Percentiles rank a stretch among this genome's conserved stretches.
These are phyloP conservation scores for Blastobotrys americana DNA, from an alignment of 805 yeast species.

Conservation along the genomic window DNA sequence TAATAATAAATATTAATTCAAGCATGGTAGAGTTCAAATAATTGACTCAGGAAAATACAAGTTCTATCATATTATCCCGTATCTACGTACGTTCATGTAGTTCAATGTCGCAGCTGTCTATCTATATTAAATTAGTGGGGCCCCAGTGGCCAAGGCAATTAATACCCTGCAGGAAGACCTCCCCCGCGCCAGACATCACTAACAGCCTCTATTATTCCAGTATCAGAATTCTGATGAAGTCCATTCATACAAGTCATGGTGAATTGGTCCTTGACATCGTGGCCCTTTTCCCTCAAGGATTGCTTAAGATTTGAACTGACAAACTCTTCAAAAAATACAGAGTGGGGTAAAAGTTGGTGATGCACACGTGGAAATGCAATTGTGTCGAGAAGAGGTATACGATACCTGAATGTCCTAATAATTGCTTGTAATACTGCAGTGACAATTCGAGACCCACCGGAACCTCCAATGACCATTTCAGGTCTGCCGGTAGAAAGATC, in stretches of 20 bases:
- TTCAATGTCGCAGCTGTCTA: neutral
- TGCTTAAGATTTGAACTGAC: conserved; percentile 31
- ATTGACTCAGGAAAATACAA: no score
- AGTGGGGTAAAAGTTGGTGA: conserved; percentile 80
- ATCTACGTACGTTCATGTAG: no score
- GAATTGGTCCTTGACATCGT: conserved; percentile 35
- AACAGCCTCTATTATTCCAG: conserved; percentile 58
- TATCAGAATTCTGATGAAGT: conserved; percentile 33
- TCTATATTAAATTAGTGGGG: no score
- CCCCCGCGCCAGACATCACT: conserved; percentile 86
- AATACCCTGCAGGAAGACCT: conserved; percentile 66
- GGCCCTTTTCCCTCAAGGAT: conserved; percentile 42
- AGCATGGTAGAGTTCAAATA: no score
- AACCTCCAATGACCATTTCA: conserved; percentile 77
- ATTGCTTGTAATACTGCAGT: conserved; percentile 80
- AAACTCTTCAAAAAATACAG: conserved; percentile 52
- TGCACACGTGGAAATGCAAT: conserved; percentile 78
- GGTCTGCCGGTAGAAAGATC: conserved; percentile 33
- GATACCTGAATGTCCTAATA: conserved; percentile 53
- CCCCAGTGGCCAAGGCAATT: no score
- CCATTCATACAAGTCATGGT: conserved; percentile 57
- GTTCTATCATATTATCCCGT: no score
- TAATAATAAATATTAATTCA: no score
- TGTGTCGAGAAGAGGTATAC: conserved; percentile 54
- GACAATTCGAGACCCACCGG: conserved; percentile 86